A percentile compares a stretch with the other conserved stretches of the same genome.
These are phyloP conservation scores for Echinosophora koreensis DNA, from an alignment of 306 rosid species.

Conservation along the genomic window DNA sequence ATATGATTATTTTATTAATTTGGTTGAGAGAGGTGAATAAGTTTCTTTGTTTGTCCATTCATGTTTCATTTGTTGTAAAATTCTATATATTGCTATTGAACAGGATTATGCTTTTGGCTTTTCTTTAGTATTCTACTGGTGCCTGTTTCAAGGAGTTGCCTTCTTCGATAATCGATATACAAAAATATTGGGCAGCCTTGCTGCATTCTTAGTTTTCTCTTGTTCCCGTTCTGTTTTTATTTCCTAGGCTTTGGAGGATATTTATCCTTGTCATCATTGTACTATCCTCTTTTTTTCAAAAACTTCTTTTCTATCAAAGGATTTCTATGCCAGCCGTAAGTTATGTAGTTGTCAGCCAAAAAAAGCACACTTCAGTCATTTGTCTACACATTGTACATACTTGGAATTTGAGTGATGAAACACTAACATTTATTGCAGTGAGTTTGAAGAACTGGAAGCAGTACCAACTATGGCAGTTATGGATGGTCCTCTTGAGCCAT, in stretches of 20 bases:
- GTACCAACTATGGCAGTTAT: constrained; percentile 74
- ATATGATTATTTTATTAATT: constrained; percentile 11
- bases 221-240: neutral
- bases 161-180: constrained; percentile 18
- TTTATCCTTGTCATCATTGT: constrained; percentile 6
- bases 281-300: constrained; percentile 14
- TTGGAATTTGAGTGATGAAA: constrained; percentile 35
- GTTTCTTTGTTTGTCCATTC: constrained; percentile 13
- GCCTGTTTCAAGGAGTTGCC: constrained; percentile 17
- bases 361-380: constrained; percentile 14
- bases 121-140: neutral
- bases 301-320: neutral
- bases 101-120: constrained; percentile 1
- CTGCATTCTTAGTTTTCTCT: constrained; percentile 30
- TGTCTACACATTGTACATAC: constrained; percentile 15
- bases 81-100: neutral
- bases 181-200: constrained; percentile 18
- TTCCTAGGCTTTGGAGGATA: constrained; percentile 17
- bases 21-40: constrained; percentile 3
- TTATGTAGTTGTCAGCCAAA: constrained; percentile 21
- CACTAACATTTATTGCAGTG: constrained; percentile 52
- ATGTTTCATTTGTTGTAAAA: constrained; percentile 11
- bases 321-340: neutral
- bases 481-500: constrained; percentile 69
- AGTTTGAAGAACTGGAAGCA: constrained; percentile 70